Base-by-base conservation (phyloP, 2,329 filamentous ascomycete genomes). In the Neopestalotiopsis sp. region DNA sequence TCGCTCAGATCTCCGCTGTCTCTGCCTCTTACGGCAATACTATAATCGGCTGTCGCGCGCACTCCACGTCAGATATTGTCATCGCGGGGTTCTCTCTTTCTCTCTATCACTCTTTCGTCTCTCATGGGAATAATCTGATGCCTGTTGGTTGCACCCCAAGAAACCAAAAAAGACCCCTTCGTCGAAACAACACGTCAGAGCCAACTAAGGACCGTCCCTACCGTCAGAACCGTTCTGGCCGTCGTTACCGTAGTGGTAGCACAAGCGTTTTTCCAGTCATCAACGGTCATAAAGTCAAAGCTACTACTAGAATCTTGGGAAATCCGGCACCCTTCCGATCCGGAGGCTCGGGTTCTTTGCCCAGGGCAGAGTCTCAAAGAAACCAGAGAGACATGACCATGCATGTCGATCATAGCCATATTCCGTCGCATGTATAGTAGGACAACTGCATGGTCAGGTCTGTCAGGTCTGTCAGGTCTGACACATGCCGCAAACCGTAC, bases 61-160 rank as follows among this genome's bases (percentile, higher is more conserved):
- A 53, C 45, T 53, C 20, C 45, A n/a, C 45, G 45, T 20, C 45
- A 53, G 45, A 53, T 53, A 53, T 53, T 53, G 45, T 53, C 45
- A 53, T 53, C 45, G 45, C 14, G 17, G 17, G 45, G 5, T 24
- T 53, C 45, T 53, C 34, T 38, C 34, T 38, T 1, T 10, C 34
- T 38, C 34, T 38, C 34, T 38, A 38, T 38, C 34, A 7, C 34
- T 7, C 34, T 10, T 38, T 10, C 34, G 6, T 38, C 34, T 38
- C 34, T 10, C 34, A 7, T 38, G 34, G 10, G 34, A 38, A 38
- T 38, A 38, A 38, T 38, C 34, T 28, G 24, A 28, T 28, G 34
- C 9, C 34, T 38, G 34, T 38, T 38, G 34, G 24, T 28, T 28
- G 24, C 24, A 28, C 24, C 24, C 24, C 24, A 28, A 28, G 24